A percentile compares a stretch with the other conserved stretches of the same genome.
phyloP scores from a whole-genome alignment of 768 basidiomycete genomes.

The Cystobasidium tubakii region DNA sequence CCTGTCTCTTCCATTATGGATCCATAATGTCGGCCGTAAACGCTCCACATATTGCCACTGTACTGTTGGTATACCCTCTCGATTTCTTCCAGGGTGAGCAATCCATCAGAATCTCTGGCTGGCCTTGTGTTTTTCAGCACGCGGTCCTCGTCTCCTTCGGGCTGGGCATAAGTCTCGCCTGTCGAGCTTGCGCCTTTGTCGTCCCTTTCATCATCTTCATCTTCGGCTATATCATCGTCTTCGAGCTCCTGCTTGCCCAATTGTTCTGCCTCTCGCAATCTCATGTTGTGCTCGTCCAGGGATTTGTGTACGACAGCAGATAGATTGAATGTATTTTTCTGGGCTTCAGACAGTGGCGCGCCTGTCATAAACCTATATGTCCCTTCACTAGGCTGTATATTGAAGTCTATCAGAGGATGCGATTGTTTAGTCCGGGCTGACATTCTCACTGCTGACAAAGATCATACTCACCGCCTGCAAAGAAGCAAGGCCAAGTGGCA shows the following conservation, averaged over 20 bases:
- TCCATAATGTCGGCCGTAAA: conserved; percentile 16
- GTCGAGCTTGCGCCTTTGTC: conserved; percentile 27
- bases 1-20: not conserved
- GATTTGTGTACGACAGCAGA: conserved; percentile 18
- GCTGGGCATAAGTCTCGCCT: conserved; percentile 32
- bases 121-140: conserved; percentile 33
- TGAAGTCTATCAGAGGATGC: conserved; percentile 35
- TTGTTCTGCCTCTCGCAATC: not conserved
- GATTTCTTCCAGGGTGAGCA: conserved; percentile 33
- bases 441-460: not conserved
- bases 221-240: not conserved
- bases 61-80: conserved; percentile 1
- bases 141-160: conserved; percentile 34
- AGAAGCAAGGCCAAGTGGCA: conserved; percentile 34
- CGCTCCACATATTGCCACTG: not conserved
- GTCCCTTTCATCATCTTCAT: conserved; percentile 36
- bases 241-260: not conserved
- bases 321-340: not conserved
- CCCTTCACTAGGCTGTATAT: conserved; percentile 38
- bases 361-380: conserved; percentile 30
- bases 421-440: no score
- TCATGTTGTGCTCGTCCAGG: conserved; percentile 8
- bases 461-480: conserved; percentile 31
- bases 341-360: not conserved
- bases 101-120: conserved; percentile 31